phyloP scores from a whole-genome alignment of 1,139 yeast species.

The Hyphopichia burtonii region DNA sequence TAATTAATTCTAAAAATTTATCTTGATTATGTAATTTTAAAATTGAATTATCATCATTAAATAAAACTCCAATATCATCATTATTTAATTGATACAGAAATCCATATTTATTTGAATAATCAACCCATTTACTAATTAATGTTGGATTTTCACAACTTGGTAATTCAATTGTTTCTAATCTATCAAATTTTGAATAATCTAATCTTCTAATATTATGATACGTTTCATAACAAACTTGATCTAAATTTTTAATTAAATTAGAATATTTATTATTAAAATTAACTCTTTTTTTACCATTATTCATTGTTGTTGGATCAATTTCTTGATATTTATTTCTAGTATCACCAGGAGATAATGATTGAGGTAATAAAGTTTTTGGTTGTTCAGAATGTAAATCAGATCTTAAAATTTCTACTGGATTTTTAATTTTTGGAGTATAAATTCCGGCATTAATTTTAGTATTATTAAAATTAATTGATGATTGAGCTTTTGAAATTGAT shows the following conservation, averaged over 20 bases:
- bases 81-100: constrained; percentile 90
- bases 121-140: constrained; percentile 95
- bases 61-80: constrained; percentile 88
- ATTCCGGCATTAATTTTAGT: constrained; percentile 68
- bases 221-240: constrained; percentile 41
- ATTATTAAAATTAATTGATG: constrained; percentile 66
- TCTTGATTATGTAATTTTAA: constrained; percentile 65
- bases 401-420: constrained; percentile 68
- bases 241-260: constrained; percentile 38
- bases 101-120: constrained; percentile 93
- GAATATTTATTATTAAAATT: constrained; percentile 43
- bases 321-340: constrained; percentile 87
- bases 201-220: constrained; percentile 43
- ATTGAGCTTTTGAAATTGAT: constrained; percentile 56
- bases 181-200: constrained; percentile 33
- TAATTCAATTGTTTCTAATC: constrained; percentile 35
- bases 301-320: constrained; percentile 46
- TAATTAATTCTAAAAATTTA: constrained; percentile 60
- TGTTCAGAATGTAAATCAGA: constrained; percentile 71
- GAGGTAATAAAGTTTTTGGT: constrained; percentile 74
- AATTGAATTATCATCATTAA: constrained; percentile 80
- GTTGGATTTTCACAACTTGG: constrained; percentile 62
- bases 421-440: constrained; percentile 51
- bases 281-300: constrained; percentile 37
- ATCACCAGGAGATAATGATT: constrained; percentile 88